These are phyloP conservation scores for Hanseniaspora clermontiae DNA, from an alignment of 805 yeast species.

Conservation along the genomic window DNA sequence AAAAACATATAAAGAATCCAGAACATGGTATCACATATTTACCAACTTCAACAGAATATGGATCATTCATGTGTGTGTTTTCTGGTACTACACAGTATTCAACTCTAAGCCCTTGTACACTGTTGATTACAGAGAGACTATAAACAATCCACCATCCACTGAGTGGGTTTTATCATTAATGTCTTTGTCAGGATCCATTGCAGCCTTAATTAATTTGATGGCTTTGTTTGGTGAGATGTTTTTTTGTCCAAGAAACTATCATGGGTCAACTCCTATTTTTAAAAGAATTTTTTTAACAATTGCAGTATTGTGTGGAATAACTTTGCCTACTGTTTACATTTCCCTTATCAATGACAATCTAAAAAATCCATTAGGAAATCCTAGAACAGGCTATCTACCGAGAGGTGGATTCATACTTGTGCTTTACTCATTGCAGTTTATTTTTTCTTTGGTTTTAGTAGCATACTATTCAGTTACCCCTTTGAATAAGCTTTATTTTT, in stretches of 20 bases:
- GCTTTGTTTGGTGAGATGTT: slow-evolving; percentile 67
- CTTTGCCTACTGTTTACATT: slow-evolving; percentile 43
- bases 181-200: slow-evolving; percentile 86
- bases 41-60: slow-evolving; percentile 97
- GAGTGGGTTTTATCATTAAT: slow-evolving; percentile 87
- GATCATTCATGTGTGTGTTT: slow-evolving; percentile 80
- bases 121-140: slow-evolving; percentile 65
- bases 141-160: slow-evolving; percentile 71
- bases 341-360: slow-evolving; percentile 21
- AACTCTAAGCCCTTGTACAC: slow-evolving; percentile 88
- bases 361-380: slow-evolving; percentile 44
- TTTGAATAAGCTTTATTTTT: slow-evolving; percentile 35
- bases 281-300: slow-evolving; percentile 35
- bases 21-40: slow-evolving; percentile 94
- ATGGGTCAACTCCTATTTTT: slow-evolving; percentile 52
- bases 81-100: slow-evolving; percentile 91
- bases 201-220: slow-evolving; percentile 61
- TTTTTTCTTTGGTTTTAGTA: slow-evolving; percentile 36
- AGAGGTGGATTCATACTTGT: slow-evolving; percentile 31
- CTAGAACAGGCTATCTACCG: slow-evolving; percentile 43
- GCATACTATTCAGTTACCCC: slow-evolving; percentile 43
- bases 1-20: slow-evolving; percentile 87
- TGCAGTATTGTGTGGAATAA: slow-evolving; percentile 33
- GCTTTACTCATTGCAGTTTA: slow-evolving; percentile 37
- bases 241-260: slow-evolving; percentile 60